phyloP scores from a whole-genome alignment of 73 alveolate species.

The Paramecium primaurelia region DNA sequence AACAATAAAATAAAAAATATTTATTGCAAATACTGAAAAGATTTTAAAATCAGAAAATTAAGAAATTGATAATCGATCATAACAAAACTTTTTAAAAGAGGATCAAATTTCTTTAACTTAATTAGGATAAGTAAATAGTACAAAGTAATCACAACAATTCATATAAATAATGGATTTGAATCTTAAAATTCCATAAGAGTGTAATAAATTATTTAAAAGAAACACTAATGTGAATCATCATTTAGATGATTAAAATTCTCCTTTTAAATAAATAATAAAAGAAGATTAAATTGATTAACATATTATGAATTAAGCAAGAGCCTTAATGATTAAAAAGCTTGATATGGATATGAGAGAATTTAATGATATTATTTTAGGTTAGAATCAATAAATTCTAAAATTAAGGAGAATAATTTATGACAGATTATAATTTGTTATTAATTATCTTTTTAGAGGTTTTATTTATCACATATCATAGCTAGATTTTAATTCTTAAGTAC shows the following conservation, averaged over 20 bases:
- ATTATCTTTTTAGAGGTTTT: not conserved
- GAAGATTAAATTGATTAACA: not conserved
- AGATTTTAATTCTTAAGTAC: not conserved
- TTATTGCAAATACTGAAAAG: not conserved
- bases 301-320: not conserved
- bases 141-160: not conserved
- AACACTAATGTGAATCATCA: not conserved
- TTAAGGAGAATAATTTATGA: not conserved
- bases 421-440: not conserved
- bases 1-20: not conserved
- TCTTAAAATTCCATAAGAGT: not conserved
- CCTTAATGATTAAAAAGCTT: not conserved
- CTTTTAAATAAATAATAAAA: not conserved
- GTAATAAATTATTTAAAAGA: not conserved
- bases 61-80: not conserved
- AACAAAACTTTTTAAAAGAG: not conserved
- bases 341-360: constrained; percentile 48
- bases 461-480: not conserved
- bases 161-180: not conserved
- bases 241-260: not conserved
- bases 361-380: not conserved
- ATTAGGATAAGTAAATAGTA: not conserved
- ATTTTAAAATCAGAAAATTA: not conserved
- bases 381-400: not conserved
- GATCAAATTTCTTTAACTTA: not conserved